phyloP scores from a whole-genome alignment of 139 green algal species.

The Micractinium sp. region DNA sequence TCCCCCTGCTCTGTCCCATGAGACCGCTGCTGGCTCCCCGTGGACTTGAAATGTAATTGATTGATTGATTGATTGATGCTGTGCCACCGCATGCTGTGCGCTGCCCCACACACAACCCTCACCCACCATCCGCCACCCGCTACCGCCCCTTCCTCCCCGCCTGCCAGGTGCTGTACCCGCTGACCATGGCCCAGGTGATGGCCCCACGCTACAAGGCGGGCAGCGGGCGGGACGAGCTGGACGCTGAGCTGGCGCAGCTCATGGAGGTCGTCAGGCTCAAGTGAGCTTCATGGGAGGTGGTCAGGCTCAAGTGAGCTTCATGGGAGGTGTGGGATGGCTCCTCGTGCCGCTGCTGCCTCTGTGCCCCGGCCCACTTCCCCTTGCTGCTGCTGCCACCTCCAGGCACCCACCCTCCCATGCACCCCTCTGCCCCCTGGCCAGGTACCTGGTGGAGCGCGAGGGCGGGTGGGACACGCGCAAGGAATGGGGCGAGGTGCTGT shows the following conservation, averaged over 20 bases:
- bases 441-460: constrained; percentile 56
- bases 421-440: neutral
- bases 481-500: constrained; percentile 76
- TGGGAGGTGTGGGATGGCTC: too few relatives aligned
- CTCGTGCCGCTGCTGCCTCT: neutral
- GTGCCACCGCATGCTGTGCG: too few relatives aligned
- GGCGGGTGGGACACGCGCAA: constrained; percentile 63
- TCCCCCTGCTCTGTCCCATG: too few relatives aligned
- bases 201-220: constrained; percentile 3
- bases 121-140: too few relatives aligned
- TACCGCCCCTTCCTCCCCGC: neutral
- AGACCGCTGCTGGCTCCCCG: neutral
- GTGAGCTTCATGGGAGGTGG: constrained; percentile 59
- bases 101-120: too few relatives aligned
- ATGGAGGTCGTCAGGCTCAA: constrained; percentile 63
- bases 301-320: constrained; percentile 56
- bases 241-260: constrained; percentile 55
- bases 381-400: neutral
- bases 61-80: neutral
- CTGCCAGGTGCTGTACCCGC: constrained; percentile 60
- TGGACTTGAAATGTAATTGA: neutral
- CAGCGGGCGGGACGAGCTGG: constrained; percentile 41
- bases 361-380: neutral
- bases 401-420: too few relatives aligned
- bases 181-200: constrained; percentile 34